Evolutionary conservation across 2,329 filamentous ascomycete species (phyloP).

Genomic region (Endothia cerciana): DNA sequence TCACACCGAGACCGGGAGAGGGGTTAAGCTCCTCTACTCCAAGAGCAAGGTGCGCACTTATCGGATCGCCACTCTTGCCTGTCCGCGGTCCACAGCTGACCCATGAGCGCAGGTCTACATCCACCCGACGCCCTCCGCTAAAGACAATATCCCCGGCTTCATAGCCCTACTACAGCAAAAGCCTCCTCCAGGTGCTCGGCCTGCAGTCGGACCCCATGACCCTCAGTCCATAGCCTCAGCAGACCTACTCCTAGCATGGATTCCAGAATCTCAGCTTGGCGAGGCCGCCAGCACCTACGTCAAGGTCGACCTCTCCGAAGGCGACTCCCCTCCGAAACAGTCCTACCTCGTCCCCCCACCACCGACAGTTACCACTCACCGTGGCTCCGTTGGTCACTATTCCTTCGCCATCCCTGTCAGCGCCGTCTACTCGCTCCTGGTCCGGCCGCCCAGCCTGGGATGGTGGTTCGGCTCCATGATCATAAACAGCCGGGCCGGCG

Average conservation of each 20-base stretch:
- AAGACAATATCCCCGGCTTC: constrained; percentile 95
- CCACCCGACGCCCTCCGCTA: constrained; percentile 88
- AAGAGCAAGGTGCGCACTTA: constrained; percentile 89
- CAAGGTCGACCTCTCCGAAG: constrained; percentile 89
- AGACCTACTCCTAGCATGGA: constrained; percentile 87
- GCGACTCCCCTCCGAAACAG: constrained; percentile 79
- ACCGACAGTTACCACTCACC: constrained; percentile 79
- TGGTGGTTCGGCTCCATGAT: constrained; percentile 99
- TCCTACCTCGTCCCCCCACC: constrained; percentile 90
- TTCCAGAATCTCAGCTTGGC: constrained; percentile 86
- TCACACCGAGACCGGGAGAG: constrained; percentile 73
- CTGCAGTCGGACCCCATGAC: constrained; percentile 47
- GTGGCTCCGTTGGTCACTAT: constrained; percentile 74
- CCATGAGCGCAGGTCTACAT: constrained; percentile 75
- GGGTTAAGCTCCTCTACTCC: constrained; percentile 91
- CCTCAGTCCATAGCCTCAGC: constrained; percentile 57
- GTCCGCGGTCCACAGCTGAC: constrained; percentile 8
- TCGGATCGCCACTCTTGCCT: neutral
- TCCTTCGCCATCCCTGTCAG: constrained; percentile 90
- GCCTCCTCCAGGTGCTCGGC: constrained; percentile 45
- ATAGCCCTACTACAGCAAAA: constrained; percentile 94
- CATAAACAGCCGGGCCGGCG: constrained; percentile 87
- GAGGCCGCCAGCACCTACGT: constrained; percentile 88
- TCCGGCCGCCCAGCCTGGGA: constrained; percentile 88
- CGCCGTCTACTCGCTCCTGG: constrained; percentile 86